Conservation (phyloP, 495 filamentous ascomycete genomes). For the Xylaria nigripes region DNA sequence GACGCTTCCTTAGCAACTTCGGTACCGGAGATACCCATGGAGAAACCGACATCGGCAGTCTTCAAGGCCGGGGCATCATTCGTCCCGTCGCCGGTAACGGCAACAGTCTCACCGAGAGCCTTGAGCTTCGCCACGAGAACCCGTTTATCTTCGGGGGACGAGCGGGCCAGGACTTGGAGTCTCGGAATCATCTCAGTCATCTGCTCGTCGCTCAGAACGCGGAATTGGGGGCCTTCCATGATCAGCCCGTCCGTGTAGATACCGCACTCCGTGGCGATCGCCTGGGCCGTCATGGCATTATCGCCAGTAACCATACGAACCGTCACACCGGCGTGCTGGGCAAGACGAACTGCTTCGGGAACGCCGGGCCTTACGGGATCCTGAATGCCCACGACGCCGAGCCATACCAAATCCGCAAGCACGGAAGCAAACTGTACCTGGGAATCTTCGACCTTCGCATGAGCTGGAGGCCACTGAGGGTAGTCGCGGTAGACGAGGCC, state of each 20-base stretch:
- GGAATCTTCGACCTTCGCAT: constrained; percentile 48
- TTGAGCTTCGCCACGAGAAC: constrained; percentile 72
- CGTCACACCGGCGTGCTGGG: constrained; percentile 69
- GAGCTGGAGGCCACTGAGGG: constrained; percentile 62
- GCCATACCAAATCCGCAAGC: constrained; percentile 57
- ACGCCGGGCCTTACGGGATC: constrained; percentile 72
- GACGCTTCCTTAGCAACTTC: constrained; percentile 91
- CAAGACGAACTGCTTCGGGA: constrained; percentile 63
- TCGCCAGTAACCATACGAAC: constrained; percentile 92
- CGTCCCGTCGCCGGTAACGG: constrained; percentile 88
- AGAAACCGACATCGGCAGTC: constrained; percentile 82
- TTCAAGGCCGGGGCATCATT: constrained; percentile 87
- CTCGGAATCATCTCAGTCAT: constrained; percentile 65
- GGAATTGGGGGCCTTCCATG: constrained; percentile 77
- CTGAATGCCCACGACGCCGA: constrained; percentile 68
- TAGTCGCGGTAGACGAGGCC: constrained; percentile 69
- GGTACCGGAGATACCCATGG: constrained; percentile 86
- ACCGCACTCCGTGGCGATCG: constrained; percentile 76
- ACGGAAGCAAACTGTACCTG: constrained; percentile 59
- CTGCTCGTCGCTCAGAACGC: constrained; percentile 55
- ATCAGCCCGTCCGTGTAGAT: constrained; percentile 73
- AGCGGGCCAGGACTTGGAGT: constrained; percentile 77
- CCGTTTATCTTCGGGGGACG: constrained; percentile 77
- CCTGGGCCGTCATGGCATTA: constrained; percentile 75
- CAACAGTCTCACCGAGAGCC: constrained; percentile 80